phyloP scores from a whole-genome alignment of 768 basidiomycete species.

The Tricholoma flavovirens region DNA sequence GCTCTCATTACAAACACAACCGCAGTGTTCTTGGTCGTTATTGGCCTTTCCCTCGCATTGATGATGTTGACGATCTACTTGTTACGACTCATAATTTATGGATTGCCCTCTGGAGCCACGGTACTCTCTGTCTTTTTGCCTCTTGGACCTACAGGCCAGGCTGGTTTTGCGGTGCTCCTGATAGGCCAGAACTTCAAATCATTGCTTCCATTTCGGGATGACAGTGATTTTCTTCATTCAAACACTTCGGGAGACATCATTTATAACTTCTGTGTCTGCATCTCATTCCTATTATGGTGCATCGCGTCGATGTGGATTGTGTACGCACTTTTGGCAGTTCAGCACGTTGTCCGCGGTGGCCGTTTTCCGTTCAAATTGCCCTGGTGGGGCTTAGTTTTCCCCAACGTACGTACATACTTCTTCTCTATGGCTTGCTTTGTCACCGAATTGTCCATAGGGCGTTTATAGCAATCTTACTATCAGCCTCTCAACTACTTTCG shows the following conservation, averaged over 20 bases:
- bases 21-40: slow-evolving; percentile 48
- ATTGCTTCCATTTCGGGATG: slow-evolving; percentile 24
- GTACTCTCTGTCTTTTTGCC: slow-evolving; percentile 67
- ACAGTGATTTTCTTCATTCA: slow-evolving; percentile 27
- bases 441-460: slow-evolving; percentile 29
- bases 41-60: slow-evolving; percentile 53
- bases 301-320: slow-evolving; percentile 59
- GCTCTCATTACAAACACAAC: slow-evolving; percentile 52
- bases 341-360: slow-evolving; percentile 33
- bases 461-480: slow-evolving; percentile 66
- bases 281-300: slow-evolving; percentile 53
- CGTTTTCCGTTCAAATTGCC: slow-evolving; percentile 48
- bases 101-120: slow-evolving; percentile 36
- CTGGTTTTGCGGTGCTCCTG: slow-evolving; percentile 50
- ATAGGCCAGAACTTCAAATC: slow-evolving; percentile 45
- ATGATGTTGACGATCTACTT: slow-evolving; percentile 67
- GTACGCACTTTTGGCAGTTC: slow-evolving; percentile 47
- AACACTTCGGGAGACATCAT: slow-evolving; percentile 31
- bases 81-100: slow-evolving; percentile 50
- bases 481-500: slow-evolving; percentile 40
- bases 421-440: background rate
- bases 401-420: slow-evolving; percentile 42
- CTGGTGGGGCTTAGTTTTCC: slow-evolving; percentile 69
- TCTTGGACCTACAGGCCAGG: slow-evolving; percentile 67
- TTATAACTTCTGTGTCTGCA: slow-evolving; percentile 40